Percentiles rank a stretch among this genome's conserved stretches.
phyloP scores from a whole-genome alignment of 371 early-diverging fungal species.

The Sporodiniella umbellata region DNA sequence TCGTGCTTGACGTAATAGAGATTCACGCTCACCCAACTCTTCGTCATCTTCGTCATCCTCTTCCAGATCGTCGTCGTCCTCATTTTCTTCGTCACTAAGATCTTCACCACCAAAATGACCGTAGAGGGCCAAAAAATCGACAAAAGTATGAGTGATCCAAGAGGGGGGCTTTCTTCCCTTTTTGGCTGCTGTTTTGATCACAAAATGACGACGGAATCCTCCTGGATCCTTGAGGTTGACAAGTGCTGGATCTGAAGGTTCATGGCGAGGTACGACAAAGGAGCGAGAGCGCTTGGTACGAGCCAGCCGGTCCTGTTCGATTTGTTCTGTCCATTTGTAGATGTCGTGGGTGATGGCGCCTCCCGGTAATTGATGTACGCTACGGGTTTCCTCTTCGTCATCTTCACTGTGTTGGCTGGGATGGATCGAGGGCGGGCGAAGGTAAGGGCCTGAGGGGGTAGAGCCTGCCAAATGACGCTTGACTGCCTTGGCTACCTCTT shows the following conservation, averaged over 20 bases:
- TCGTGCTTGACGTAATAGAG: constrained; percentile 52
- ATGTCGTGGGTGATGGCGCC: constrained; percentile 54
- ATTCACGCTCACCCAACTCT: constrained; percentile 37
- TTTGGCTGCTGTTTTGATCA: constrained; percentile 34
- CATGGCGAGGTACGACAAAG: constrained; percentile 19
- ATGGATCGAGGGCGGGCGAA: constrained; percentile 5
- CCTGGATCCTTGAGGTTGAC: constrained; percentile 69
- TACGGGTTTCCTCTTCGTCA: constrained; percentile 11
- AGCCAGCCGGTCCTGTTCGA: constrained; percentile 22
- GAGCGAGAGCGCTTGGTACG: constrained; percentile 41
- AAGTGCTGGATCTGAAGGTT: constrained; percentile 33
- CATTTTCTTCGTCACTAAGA: constrained; percentile 53
- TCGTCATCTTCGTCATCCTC: constrained; percentile 12
- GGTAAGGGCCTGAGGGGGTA: constrained; percentile 23
- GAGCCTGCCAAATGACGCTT: constrained; percentile 40
- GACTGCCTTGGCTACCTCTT: constrained; percentile 40
- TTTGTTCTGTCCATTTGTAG: constrained; percentile 53
- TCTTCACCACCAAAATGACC: constrained; percentile 96
- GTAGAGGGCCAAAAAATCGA: constrained; percentile 90
- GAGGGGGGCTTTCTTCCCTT: constrained; percentile 55
- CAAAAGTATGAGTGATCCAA: constrained; percentile 81
- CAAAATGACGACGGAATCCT: constrained; percentile 86
- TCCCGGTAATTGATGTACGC: constrained; percentile 41
- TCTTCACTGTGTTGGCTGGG: constrained; percentile 4
- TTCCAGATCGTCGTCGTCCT: too few species aligned